These are phyloP conservation scores for Exophiala phaeomuriformis DNA, from an alignment of 2,329 filamentous ascomycete genomes.

Conservation along the genomic window DNA sequence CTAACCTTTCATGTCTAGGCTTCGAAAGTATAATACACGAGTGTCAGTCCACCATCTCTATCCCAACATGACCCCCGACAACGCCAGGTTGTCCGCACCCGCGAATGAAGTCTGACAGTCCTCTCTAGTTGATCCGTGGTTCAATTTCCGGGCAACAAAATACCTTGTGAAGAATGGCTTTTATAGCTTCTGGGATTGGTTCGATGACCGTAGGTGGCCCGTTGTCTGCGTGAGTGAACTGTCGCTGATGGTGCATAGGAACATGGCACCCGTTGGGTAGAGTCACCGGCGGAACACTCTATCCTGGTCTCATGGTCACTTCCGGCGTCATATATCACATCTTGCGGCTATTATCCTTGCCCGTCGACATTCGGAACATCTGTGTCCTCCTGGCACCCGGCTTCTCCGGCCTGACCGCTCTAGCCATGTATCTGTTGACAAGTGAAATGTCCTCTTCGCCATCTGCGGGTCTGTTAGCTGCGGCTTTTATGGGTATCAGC, in stretches of 20 bases:
- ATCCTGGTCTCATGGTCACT: conserved; percentile 97
- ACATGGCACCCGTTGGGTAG: conserved; percentile 99
- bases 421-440: conserved; percentile 88
- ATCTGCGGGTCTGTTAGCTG: conserved; percentile 89
- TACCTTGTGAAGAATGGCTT: conserved; percentile 96
- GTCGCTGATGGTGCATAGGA: conserved; percentile 40
- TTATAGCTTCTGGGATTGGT: conserved; percentile 99
- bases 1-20: conserved; percentile 43
- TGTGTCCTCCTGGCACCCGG: conserved; percentile 92
- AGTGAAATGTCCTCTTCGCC: conserved; percentile 95
- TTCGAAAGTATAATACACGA: conserved; percentile 99
- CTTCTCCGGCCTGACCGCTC: conserved; percentile 88
- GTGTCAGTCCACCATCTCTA: conserved; percentile 57
- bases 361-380: conserved; percentile 97
- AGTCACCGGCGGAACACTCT: conserved; percentile 97
- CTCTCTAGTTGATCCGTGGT: conserved; percentile 88
- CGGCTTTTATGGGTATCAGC: conserved; percentile 92
- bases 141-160: conserved; percentile 98
- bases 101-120: conserved; percentile 26
- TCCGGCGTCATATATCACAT: conserved; percentile 94
- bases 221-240: background rate
- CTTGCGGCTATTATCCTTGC: conserved; percentile 78
- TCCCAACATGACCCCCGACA: background rate
- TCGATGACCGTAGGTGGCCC: conserved; percentile 68
- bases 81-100: background rate